Evolutionary conservation across 352 stramenopile species (phyloP).

Genomic region (Saprolegnia parasitica): DNA sequence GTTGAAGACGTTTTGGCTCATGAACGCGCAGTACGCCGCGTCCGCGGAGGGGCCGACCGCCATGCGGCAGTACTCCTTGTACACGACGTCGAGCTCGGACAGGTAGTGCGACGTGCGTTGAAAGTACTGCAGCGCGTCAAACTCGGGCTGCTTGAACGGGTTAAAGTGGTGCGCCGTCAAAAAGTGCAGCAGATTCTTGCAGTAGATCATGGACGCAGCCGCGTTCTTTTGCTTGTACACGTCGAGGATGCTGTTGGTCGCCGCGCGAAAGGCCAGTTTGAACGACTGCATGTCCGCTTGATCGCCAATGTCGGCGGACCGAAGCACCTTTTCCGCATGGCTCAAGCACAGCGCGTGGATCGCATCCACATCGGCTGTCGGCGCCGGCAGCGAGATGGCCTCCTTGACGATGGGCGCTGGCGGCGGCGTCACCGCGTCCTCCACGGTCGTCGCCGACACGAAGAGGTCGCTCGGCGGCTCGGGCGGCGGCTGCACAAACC

Average conservation of each 20-base stretch:
- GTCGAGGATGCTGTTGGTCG: slow-evolving; percentile 43
- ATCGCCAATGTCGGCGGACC: slow-evolving; percentile 55
- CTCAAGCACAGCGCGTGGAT: slow-evolving; percentile 69
- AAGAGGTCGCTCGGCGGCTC: not conserved
- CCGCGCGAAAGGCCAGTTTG: slow-evolving; percentile 39
- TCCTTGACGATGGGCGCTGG: slow-evolving; percentile 29
- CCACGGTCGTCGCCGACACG: not conserved
- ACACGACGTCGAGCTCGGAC: slow-evolving; percentile 45
- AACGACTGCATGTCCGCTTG: slow-evolving; percentile 36
- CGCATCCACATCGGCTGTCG: slow-evolving; percentile 46
- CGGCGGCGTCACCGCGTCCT: not conserved
- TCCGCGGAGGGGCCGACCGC: slow-evolving; percentile 73
- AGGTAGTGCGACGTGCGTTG: slow-evolving; percentile 39
- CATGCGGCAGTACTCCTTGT: slow-evolving; percentile 53
- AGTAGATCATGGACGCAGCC: slow-evolving; percentile 79
- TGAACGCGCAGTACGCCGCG: slow-evolving; percentile 76
- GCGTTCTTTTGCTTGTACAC: slow-evolving; percentile 71
- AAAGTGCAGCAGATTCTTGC: slow-evolving; percentile 51
- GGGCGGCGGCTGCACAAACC: slow-evolving; percentile 12
- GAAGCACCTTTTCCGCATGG: slow-evolving; percentile 67
- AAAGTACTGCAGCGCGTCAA: slow-evolving; percentile 22
- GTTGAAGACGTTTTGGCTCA: slow-evolving; percentile 64
- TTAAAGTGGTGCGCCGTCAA: slow-evolving; percentile 31
- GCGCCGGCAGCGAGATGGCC: slow-evolving; percentile 59
- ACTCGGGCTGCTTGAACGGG: slow-evolving; percentile 7